These are phyloP conservation scores for Tuber borchii DNA, from an alignment of 495 filamentous ascomycete genomes.

Conservation along the genomic window DNA sequence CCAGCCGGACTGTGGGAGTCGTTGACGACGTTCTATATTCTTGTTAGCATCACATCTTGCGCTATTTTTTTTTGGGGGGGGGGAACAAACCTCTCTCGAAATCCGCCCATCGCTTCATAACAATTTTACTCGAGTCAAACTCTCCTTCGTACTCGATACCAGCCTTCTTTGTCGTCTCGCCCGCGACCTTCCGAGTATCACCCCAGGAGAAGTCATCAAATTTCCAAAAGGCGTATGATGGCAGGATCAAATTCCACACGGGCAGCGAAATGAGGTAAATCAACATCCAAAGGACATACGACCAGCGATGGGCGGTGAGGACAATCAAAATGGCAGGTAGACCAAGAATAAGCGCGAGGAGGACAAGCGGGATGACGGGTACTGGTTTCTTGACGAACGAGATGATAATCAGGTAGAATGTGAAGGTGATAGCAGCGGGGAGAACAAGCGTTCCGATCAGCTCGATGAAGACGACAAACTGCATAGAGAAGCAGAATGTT, in stretches of 20 bases:
- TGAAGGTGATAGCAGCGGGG: constrained; percentile 93
- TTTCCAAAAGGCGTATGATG: constrained; percentile 96
- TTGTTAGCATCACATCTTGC: background rate
- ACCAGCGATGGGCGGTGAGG: constrained; percentile 87
- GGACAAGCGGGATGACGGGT: constrained; percentile 87
- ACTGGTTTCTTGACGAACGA: constrained; percentile 75
- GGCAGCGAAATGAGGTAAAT: constrained; percentile 92
- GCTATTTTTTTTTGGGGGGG: background rate
- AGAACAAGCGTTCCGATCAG: constrained; percentile 89
- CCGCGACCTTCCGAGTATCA: constrained; percentile 91
- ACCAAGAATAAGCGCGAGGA: constrained; percentile 87
- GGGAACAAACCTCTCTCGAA: constrained; percentile 55
- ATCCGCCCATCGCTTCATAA: constrained; percentile 96
- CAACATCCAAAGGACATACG: constrained; percentile 93
- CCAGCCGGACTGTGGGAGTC: constrained; percentile 31
- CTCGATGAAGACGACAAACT: constrained; percentile 96
- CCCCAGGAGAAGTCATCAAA: constrained; percentile 99
- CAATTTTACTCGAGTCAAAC: constrained; percentile 96
- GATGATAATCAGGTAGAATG: constrained; percentile 87
- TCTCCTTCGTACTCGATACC: constrained; percentile 86
- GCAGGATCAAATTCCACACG: constrained; percentile 96
- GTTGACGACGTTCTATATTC: constrained; percentile 16
- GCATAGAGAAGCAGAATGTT: constrained; percentile 99
- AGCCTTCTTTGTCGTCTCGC: constrained; percentile 74
- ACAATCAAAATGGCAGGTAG: constrained; percentile 89